Evolutionary conservation across 352 stramenopile species (phyloP), one percentile per base, ranked within the genome.

Genomic region (Phytophthora lateralis): DNA sequence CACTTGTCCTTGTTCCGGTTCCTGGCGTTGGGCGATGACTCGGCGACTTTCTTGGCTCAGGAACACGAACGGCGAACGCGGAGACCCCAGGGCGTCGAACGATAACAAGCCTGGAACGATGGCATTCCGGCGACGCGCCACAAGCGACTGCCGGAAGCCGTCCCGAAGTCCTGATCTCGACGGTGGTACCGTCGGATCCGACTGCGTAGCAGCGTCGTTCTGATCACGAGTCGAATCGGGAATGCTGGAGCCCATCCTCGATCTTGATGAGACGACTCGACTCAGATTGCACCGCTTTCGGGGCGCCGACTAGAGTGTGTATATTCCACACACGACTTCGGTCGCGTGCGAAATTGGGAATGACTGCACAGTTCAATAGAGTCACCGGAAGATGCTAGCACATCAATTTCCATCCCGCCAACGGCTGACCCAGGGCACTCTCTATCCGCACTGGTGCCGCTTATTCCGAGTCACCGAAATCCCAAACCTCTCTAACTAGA

Each of bases 221-320:
- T 55, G 41, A 4, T 21, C 29, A 47, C 67, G 66, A 2, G 79
- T 71, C 6, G 79, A 88, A 52, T 89, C 70, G 24, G 78, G 82
- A 60, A 89, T 88, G 66, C 81, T 80, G 71, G 80, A 87, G 42
- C 82, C 82, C 82, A 91, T 91, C 15, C 21, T 62, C 7, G 15
- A 60, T 46, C 15, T 44, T 11, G 32, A 35, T 15, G 34, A 42
- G 29, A 18, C 14, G 14, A 27, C 27, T 34, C 43, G n/a, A n/a
- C n/a, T n/a, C n/a, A 7, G 24, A 34, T 10, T 18, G 29, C 20
- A 43, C 24, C 17, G 44, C 24, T 50, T 52, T 45, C 24, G 60
- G 34, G 39, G 66, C 57, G 38, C 56, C 32, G 42, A 15, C 29
- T 18, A 41, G 24, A 71, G 57, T 32, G 51, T 55, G 24, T 44